Base-by-base conservation (phyloP, 768 basidiomycete species). In the Kwoniella mangroviensis region DNA sequence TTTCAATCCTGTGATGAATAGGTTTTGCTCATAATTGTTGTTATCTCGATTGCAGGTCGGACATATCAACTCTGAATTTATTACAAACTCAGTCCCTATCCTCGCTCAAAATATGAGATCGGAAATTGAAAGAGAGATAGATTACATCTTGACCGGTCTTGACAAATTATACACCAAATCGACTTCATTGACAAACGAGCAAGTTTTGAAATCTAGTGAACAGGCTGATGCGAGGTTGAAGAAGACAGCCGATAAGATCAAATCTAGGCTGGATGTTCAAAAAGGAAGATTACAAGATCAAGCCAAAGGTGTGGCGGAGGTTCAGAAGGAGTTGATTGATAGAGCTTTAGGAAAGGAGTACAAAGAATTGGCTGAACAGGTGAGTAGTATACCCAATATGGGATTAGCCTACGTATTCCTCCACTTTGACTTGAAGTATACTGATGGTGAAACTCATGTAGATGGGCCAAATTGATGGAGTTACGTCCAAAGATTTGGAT, bases 131-230 rank as follows among this genome's bases (percentile, higher is more conserved):
- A 69, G 73, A 24, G 77, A 79, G 28, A 72, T 75, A 57, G 73
- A 76, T 22, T 77, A 79, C 68, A 56, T 78, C 62, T 26, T 76
- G 15, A 68, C 60, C 15, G 75, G 75, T 15, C 63, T 82, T 56
- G 77, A 80, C 65, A 82, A 81, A 73, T 71, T 79, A 34, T 80
- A 78, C 55, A 67, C 73, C 5, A 52, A 61, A 9, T 74, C 76
- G 2, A 57, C 69, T 6, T 69, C 67, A 3, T 67, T 81, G 19
- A 77, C 72, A 4, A 13, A 56, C 17, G 75, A 79, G 3, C 75
- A 76, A 52, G 71, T 73, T 51, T 63, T 58, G 49, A 62, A 73
- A 22, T 73, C 77, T 17, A 66, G 69, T 24, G 68, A 54, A 9
- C 73, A 73, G 71, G 73, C 72, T 24, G 80, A 81, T 56, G 49